phyloP scores from a whole-genome alignment of 768 basidiomycete species.

The Suillus clintonianus region DNA sequence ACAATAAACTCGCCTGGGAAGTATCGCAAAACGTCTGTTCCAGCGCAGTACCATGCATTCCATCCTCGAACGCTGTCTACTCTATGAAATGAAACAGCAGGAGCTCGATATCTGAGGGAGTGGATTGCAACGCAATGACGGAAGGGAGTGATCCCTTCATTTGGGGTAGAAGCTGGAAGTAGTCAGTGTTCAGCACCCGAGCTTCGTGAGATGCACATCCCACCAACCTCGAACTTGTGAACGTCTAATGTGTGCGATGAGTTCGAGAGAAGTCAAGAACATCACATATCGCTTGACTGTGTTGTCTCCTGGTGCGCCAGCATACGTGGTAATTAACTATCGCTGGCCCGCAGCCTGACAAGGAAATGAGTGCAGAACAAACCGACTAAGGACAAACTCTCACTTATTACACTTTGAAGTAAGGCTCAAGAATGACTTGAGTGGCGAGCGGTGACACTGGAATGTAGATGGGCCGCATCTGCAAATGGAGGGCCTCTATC shows the following conservation, averaged over 20 bases:
- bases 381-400: conserved; percentile 14
- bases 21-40: conserved; percentile 84
- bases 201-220: conserved; percentile 2
- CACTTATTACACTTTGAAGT: conserved; percentile 89
- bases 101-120: conserved; percentile 57
- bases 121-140: conserved; percentile 53
- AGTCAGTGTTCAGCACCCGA: conserved; percentile 11
- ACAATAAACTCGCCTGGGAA: conserved; percentile 68
- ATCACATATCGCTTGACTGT: no score
- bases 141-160: conserved; percentile 61
- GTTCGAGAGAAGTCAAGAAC: no score
- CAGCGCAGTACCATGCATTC: conserved; percentile 76
- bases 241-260: no score
- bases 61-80: conserved; percentile 82
- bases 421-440: conserved; percentile 82
- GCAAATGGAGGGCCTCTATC: no score
- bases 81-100: conserved; percentile 87
- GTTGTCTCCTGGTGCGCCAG: no score
- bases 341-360: conserved; percentile 57
- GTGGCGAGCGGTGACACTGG: conserved; percentile 71
- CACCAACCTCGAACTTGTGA: no score
- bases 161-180: conserved; percentile 49
- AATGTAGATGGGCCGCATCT: no score
- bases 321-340: no score
- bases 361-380: background rate